Base-by-base conservation (phyloP, 2,329 filamentous ascomycete genomes). In the Colletotrichum chrysophilum region DNA sequence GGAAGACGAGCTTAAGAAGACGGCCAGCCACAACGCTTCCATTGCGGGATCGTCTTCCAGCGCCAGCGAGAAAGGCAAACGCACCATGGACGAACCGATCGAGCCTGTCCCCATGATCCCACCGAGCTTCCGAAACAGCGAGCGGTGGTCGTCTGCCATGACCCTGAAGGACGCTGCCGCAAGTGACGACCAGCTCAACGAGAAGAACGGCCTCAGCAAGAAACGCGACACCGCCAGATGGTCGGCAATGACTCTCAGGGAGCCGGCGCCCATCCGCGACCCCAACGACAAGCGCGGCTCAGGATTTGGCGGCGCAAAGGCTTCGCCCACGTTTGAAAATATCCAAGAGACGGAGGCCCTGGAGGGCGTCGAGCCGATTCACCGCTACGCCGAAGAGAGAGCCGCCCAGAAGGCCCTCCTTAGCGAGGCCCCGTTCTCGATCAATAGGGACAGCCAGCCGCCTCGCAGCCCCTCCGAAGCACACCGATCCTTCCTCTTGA, bases 141-240 rank as follows among this genome's bases (percentile, higher is more conserved):
- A 75, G 34, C 74, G 74, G 14, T 75, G 74, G 74, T 75, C 74
- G 13, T 73, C 74, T 2, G 74, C 74, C 34, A 73, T 75, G 74
- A 75, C 74, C 1, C 74, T 75, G 8, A 68, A 24, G 56, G 74
- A 75, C 24, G 62, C 64, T 30, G 61, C 61, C 16, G 74, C 48
- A 16, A 58, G 24, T 1, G 74, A 75, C 28, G 74, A 75, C n/a
- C 43, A 52, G 43, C 43, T 52, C 43, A 52, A 52, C n/a, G 43
- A 52, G 43, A 52, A 52, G n/a, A 52, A 21, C 43, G 43, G 43
- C 6, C n/a, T 52, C n/a, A 52, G 43, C 26, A 75, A 75, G 73
- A 75, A 75, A 52, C 73, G 73, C n/a, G 70, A 64, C 24, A 75
- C 69, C 18, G 70, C 72, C 64, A 60, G 73, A 24, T 73, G 70